Percentiles rank a stretch among this genome's conserved stretches.
These are phyloP conservation scores for Cucumis sativus DNA, from an alignment of 306 rosid species.

Conservation along the genomic window DNA sequence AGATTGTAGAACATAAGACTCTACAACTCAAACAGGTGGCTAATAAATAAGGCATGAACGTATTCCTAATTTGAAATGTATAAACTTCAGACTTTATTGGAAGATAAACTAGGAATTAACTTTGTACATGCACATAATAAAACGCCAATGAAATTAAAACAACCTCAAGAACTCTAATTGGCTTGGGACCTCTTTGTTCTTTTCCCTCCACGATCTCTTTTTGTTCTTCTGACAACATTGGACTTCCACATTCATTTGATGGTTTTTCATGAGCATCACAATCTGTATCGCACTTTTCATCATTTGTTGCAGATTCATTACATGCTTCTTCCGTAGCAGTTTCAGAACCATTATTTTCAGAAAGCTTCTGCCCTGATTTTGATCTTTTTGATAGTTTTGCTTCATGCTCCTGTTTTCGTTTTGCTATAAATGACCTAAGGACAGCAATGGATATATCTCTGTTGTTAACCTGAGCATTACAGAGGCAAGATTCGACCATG, in stretches of 20 bases:
- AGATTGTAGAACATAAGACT: neutral
- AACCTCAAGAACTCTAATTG: constrained; percentile 93
- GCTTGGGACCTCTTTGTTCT: constrained; percentile 41
- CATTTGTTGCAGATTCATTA: constrained; percentile 22
- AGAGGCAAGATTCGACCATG: constrained; percentile 1
- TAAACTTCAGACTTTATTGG: neutral
- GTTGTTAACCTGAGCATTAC: constrained; percentile 67
- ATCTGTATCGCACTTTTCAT: constrained; percentile 36
- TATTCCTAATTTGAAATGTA: neutral
- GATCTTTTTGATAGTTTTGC: constrained; percentile 38
- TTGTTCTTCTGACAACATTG: constrained; percentile 28
- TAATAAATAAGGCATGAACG: neutral
- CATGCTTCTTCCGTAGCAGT: constrained; percentile 30
- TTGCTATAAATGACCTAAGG: constrained; percentile 60
- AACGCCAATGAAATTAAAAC: neutral
- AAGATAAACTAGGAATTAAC: neutral
- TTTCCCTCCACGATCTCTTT: constrained; percentile 40
- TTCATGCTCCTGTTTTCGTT: constrained; percentile 64
- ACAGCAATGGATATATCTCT: constrained; percentile 94
- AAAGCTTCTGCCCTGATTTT: constrained; percentile 23
- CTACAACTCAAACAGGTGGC: neutral
- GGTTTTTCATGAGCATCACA: constrained; percentile 26
- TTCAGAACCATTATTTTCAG: constrained; percentile 38
- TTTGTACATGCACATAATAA: neutral
- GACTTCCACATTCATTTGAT: constrained; percentile 34